phyloP scores from a whole-genome alignment of 164 flowering plant species.

The Annona squamosa region DNA sequence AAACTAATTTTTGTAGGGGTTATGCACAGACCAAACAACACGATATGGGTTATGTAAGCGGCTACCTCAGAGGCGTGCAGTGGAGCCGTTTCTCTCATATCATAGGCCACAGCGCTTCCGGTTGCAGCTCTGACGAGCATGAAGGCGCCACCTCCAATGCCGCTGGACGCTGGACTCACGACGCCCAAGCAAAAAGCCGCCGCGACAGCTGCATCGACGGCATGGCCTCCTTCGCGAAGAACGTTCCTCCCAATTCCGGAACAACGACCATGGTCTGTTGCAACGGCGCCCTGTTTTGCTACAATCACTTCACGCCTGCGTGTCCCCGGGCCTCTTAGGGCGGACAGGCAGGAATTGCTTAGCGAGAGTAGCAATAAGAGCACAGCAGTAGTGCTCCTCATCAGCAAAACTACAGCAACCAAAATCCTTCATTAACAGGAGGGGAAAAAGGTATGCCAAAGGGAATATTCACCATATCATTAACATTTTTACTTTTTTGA shows the following conservation, averaged over 20 bases:
- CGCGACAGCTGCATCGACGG: constrained; percentile 60
- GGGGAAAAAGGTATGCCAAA: too few species aligned
- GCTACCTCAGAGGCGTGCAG: constrained; percentile 43
- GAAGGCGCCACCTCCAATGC: constrained; percentile 69
- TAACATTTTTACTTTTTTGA: too few species aligned
- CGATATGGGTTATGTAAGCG: background rate
- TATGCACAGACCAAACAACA: too few species aligned
- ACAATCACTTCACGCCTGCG: constrained; percentile 22
- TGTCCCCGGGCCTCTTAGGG: background rate
- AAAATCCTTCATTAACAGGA: too few species aligned
- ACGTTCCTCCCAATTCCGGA: constrained; percentile 44
- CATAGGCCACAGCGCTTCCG: constrained; percentile 39
- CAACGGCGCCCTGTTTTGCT: constrained; percentile 39
- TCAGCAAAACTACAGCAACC: constrained; percentile 9
- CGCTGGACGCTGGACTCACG: constrained; percentile 64
- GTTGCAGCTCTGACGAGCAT: constrained; percentile 37
- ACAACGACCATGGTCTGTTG: constrained; percentile 55
- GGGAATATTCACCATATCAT: too few species aligned
- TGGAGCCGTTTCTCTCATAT: constrained; percentile 69
- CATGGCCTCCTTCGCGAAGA: constrained; percentile 55
- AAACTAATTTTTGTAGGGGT: too few species aligned
- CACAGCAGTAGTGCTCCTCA: constrained; percentile 9
- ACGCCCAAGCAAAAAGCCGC: constrained; percentile 63
- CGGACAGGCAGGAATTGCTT: constrained; percentile 4
- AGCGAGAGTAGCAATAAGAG: constrained; percentile 11